These are phyloP conservation scores for Oidiodendron maius DNA, from an alignment of 495 filamentous ascomycete genomes.

Conservation along the genomic window DNA sequence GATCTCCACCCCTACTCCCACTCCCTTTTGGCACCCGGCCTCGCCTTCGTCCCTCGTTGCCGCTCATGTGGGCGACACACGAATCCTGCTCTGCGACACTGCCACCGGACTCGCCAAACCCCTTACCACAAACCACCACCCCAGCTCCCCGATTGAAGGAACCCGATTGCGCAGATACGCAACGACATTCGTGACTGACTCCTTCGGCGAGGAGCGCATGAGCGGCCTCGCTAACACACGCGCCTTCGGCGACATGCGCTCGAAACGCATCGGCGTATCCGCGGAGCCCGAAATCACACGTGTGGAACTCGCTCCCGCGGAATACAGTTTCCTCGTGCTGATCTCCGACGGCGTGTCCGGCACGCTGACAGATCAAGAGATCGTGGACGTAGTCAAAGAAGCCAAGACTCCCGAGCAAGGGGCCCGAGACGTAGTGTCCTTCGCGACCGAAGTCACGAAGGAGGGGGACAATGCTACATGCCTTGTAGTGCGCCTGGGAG, in stretches of 20 bases:
- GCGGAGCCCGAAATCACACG: slow-evolving; percentile 84
- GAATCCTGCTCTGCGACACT: slow-evolving; percentile 80
- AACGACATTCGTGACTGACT: slow-evolving; percentile 83
- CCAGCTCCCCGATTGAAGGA: slow-evolving; percentile 76
- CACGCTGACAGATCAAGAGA: slow-evolving; percentile 80
- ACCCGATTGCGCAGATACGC: slow-evolving; percentile 80
- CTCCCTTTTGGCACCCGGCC: slow-evolving; percentile 91
- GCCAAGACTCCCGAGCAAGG: slow-evolving; percentile 84
- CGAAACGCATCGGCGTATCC: slow-evolving; percentile 86
- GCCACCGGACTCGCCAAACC: slow-evolving; percentile 70
- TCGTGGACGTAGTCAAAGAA: slow-evolving; percentile 94
- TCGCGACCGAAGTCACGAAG: slow-evolving; percentile 75
- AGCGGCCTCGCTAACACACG: slow-evolving; percentile 89
- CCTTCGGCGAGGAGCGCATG: slow-evolving; percentile 95
- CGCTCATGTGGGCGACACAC: slow-evolving; percentile 89
- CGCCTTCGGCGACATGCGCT: slow-evolving; percentile 84
- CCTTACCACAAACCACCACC: slow-evolving; percentile 84
- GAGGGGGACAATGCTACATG: slow-evolving; percentile 96
- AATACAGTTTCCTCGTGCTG: slow-evolving; percentile 84
- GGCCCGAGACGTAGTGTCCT: slow-evolving; percentile 69
- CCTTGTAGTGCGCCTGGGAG: slow-evolving; percentile 82
- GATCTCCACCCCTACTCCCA: slow-evolving; percentile 83
- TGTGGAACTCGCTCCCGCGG: slow-evolving; percentile 67
- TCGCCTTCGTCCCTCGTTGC: slow-evolving; percentile 77
- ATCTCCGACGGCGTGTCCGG: slow-evolving; percentile 85